Conservation (phyloP, 768 basidiomycete genomes). For the Aureoboletus auriporus region DNA sequence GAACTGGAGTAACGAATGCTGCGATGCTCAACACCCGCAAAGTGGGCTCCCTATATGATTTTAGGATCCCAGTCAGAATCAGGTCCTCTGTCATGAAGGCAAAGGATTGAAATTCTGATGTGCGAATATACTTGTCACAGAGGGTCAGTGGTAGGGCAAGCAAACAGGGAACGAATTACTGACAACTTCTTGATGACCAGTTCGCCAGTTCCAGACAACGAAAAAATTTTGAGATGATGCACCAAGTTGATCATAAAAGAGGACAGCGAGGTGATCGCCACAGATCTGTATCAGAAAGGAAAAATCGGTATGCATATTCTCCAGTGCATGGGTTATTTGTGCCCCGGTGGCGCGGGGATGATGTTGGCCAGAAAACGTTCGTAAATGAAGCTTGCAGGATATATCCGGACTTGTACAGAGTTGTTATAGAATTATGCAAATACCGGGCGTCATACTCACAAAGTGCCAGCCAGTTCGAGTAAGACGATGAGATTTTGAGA, state of each 20-base stretch:
- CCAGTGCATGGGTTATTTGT: slow-evolving; percentile 12
- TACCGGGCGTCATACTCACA: slow-evolving; percentile 13
- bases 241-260: slow-evolving; percentile 17
- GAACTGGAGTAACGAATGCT: neutral
- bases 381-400: slow-evolving; percentile 25
- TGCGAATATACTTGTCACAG: slow-evolving; percentile 16
- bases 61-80: slow-evolving; percentile 19
- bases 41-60: neutral
- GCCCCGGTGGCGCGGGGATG: slow-evolving; percentile 21
- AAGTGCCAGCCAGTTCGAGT: slow-evolving; percentile 19
- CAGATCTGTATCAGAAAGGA: slow-evolving; percentile 31
- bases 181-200: slow-evolving; percentile 27
- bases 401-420: slow-evolving; percentile 12
- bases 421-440: neutral
- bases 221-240: slow-evolving; percentile 12
- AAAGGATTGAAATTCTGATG: slow-evolving; percentile 27
- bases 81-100: slow-evolving; percentile 32
- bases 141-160: slow-evolving; percentile 1
- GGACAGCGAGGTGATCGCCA: slow-evolving; percentile 27
- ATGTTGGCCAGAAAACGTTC: slow-evolving; percentile 26
- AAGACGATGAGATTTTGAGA: slow-evolving; percentile 34
- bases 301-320: slow-evolving; percentile 1
- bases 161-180: slow-evolving; percentile 3
- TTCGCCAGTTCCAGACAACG: slow-evolving; percentile 35
- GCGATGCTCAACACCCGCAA: slow-evolving; percentile 21